phyloP scores from a whole-genome alignment of 441 rosid genomes.

The Biscutella laevigata region DNA sequence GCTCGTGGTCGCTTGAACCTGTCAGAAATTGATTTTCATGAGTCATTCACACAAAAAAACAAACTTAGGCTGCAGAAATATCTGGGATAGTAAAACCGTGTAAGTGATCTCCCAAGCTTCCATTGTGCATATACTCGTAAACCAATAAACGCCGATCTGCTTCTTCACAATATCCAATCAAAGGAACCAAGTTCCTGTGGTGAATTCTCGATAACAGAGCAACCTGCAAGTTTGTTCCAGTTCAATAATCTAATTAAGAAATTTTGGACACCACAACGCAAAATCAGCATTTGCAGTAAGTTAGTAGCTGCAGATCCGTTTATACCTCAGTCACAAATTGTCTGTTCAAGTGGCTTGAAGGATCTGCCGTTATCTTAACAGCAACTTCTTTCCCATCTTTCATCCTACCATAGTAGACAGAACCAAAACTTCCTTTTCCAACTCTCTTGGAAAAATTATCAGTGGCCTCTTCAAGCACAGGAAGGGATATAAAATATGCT shows the following conservation, averaged over 20 bases:
- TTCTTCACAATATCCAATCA: slow-evolving; percentile 92
- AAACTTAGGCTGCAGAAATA: background rate
- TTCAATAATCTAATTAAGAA: background rate
- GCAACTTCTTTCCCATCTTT: slow-evolving; percentile 91
- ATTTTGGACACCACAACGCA: background rate
- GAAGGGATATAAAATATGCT: slow-evolving; percentile 56
- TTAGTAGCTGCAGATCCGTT: background rate
- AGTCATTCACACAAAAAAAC: background rate
- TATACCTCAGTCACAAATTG: slow-evolving; percentile 89
- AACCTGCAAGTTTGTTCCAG: slow-evolving; percentile 41
- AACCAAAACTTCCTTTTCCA: slow-evolving; percentile 90
- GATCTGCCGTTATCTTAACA: slow-evolving; percentile 72
- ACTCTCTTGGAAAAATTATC: slow-evolving; percentile 58
- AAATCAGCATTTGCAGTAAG: background rate
- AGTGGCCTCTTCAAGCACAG: slow-evolving; percentile 76
- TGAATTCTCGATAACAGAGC: slow-evolving; percentile 92
- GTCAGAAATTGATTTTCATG: slow-evolving; percentile 10
- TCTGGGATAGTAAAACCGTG: slow-evolving; percentile 35
- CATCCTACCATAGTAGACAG: slow-evolving; percentile 85
- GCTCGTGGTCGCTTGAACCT: slow-evolving; percentile 55
- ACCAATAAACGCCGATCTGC: slow-evolving; percentile 57
- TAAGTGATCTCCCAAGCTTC: slow-evolving; percentile 72
- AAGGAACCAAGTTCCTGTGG: slow-evolving; percentile 88
- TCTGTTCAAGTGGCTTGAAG: slow-evolving; percentile 49
- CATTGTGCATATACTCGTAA: slow-evolving; percentile 95